Evolutionary conservation across 306 rosid genomes (phyloP), one percentile per base, ranked within the genome.

Genomic region (Citrullus amarus): DNA sequence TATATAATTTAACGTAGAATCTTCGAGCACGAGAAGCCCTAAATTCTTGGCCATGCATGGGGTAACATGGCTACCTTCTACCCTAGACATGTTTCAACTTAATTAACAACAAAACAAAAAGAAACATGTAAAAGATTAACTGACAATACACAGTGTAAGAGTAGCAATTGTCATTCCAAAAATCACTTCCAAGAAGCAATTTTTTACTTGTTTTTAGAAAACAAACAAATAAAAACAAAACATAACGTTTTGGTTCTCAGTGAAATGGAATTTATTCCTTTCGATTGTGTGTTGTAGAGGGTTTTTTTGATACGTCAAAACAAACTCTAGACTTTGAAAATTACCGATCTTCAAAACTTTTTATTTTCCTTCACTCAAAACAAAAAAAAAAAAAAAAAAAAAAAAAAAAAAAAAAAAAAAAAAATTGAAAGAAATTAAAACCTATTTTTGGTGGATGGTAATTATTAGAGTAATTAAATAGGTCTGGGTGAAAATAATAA

Each of bases 101-200:
- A 25, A 73, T 15, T 32, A 25, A 73, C 44, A 73, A 51, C 58
- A 46, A 70, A 44, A 68, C 34, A 71, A 73, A 51, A 50, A 32
- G 28, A 73, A 30, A 53, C 61, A 28, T 51, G 62, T 53, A 43
- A 30, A 73, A 73, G 9, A 28, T 73, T 32, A 53, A 73, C 62
- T 53, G 78, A 73, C 78, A 73, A 22, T 3, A 73, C 41, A n/a
- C 77, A 73, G 43, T 72, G 74, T 38, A 28, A 18, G 39, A 71
- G 36, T 6, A 20, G 56, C 76, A 17, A 63, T 53, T 53, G 57
- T 53, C 70, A 63, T 63, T 55, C 20, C 76, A 46, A 68, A 39
- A 44, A 44, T 43, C 55, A 41, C 55, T 69, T 69, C 53, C 16
- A 68, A 41, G 17, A 43, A 9, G 39, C 58, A 71, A 14, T 25